Conservation (phyloP, 257 asterid species). For the Henckelia pumila region DNA sequence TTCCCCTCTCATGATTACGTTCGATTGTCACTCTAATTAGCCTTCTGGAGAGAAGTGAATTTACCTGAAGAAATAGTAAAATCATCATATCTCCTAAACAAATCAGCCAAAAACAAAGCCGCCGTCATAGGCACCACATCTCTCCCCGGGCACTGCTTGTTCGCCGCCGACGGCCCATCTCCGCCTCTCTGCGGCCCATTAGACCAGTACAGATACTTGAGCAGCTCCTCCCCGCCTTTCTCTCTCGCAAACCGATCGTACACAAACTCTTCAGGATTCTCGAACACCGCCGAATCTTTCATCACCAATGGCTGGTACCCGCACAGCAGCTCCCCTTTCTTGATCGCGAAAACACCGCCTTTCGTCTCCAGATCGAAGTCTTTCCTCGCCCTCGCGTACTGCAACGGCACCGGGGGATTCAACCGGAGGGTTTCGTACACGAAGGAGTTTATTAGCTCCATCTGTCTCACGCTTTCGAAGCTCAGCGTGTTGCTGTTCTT, state of each 20-base stretch:
- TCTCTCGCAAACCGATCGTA: constrained; percentile 52
- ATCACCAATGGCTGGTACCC: constrained; percentile 73
- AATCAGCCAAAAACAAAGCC: constrained; percentile 60
- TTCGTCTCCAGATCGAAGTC: constrained; percentile 63
- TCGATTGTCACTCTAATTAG: constrained; percentile 34
- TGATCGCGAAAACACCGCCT: constrained; percentile 55
- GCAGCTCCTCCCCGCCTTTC: constrained; percentile 48
- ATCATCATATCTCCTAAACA: constrained; percentile 78
- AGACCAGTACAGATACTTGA: constrained; percentile 78
- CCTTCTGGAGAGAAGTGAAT: constrained; percentile 47
- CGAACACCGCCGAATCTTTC: constrained; percentile 70
- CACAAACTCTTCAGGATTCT: constrained; percentile 64
- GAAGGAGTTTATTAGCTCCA: constrained; percentile 72
- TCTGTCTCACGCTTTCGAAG: constrained; percentile 42
- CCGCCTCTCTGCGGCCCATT: constrained; percentile 83
- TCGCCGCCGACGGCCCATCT: constrained; percentile 45
- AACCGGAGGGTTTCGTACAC: constrained; percentile 74
- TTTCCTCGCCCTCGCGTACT: constrained; percentile 75
- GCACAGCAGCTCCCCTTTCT: constrained; percentile 85
- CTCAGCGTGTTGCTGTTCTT: constrained; percentile 33
- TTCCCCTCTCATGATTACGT: background rate
- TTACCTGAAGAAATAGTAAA: constrained; percentile 48
- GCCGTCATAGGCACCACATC: constrained; percentile 68
- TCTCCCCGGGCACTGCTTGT: constrained; percentile 77
- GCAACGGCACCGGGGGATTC: constrained; percentile 77